These are phyloP conservation scores for Obba rivulosa DNA, from an alignment of 768 basidiomycete species.

Conservation along the genomic window DNA sequence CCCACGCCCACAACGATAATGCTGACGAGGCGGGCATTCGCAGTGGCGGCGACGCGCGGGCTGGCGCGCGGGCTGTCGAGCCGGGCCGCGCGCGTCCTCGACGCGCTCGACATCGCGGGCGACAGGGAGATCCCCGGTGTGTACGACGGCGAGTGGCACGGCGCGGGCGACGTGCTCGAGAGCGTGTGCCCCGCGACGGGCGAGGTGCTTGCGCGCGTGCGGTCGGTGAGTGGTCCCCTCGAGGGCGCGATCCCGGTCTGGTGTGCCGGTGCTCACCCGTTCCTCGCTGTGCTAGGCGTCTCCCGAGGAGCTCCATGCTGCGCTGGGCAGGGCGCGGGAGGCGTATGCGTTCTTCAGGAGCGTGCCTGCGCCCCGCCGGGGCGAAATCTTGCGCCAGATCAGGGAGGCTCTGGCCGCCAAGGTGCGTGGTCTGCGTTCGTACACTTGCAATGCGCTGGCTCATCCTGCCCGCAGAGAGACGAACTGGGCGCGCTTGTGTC, in stretches of 20 bases:
- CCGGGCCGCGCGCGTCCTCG: constrained; percentile 64
- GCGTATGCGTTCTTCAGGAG: constrained; percentile 68
- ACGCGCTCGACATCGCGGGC: constrained; percentile 54
- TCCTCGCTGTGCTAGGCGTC: constrained; percentile 42
- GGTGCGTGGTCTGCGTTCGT: constrained; percentile 34
- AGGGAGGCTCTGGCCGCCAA: constrained; percentile 75
- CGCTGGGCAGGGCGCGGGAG: constrained; percentile 65
- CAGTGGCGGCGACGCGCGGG: neutral
- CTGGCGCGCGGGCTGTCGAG: constrained; percentile 51
- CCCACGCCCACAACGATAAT: no score
- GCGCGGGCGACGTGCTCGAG: constrained; percentile 62
- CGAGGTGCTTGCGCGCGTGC: constrained; percentile 72
- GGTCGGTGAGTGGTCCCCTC: constrained; percentile 52
- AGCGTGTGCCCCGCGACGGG: constrained; percentile 86
- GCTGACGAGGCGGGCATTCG: neutral
- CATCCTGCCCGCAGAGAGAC: constrained; percentile 45
- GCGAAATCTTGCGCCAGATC: constrained; percentile 85
- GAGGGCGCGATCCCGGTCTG: neutral
- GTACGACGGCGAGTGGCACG: constrained; percentile 80
- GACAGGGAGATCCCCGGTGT: constrained; percentile 63
- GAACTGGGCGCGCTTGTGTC: constrained; percentile 79
- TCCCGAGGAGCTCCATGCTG: constrained; percentile 63
- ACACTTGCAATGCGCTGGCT: neutral
- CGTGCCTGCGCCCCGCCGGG: constrained; percentile 82
- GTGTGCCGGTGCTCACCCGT: neutral